Base-by-base conservation (phyloP, 352 stramenopile species). In the Globisporangium ultimum region DNA sequence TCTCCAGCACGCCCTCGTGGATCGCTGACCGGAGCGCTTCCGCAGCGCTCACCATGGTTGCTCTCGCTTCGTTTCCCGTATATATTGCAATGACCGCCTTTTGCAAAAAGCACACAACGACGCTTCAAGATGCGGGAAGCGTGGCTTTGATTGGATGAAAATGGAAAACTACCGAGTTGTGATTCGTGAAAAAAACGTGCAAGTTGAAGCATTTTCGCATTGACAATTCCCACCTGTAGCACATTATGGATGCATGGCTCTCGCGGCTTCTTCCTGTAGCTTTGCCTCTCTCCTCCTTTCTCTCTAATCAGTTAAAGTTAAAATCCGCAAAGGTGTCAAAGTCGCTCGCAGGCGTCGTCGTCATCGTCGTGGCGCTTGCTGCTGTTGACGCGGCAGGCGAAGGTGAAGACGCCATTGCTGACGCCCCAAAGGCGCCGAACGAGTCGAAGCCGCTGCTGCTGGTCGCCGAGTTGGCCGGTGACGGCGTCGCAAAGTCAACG, bases 1-100 rank as follows among this genome's bases (percentile, higher is more conserved):
- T 84, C 67, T 91, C 82, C 13, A 91, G 63, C 8, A 71, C 52
- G 10, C 80, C 82, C 41, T 87, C 80, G 48, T 76, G 73, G 18
- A 92, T 67, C 46, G 82, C 77, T 21, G 62, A 55, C 18, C 67
- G 70, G 21, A 80, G 78, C 49, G 80, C 82, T 55, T 91, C 84
- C 3, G 66, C 61, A 2, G 72, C 80, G 58, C 79, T 89, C 65
- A 92, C 80, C 80, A 91, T 92, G 48, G 20, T 12, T 14, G 11
- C 24, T 34, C 24, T 51, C 24, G 7, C 36, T 41, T 7, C 12
- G 7, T 41, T 41, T 12, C 36, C 12, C 7, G 36, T 12, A 1
- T 13, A 12, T 51, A 15, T 51, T 15, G 20, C 9, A 34, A 14
- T 51, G 13, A 21, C 10, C 24, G 12, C 20, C 20, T 34, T 51